These are phyloP conservation scores for Acanthochlamys bracteata DNA, from an alignment of 106 monocot species.

Conservation along the genomic window DNA sequence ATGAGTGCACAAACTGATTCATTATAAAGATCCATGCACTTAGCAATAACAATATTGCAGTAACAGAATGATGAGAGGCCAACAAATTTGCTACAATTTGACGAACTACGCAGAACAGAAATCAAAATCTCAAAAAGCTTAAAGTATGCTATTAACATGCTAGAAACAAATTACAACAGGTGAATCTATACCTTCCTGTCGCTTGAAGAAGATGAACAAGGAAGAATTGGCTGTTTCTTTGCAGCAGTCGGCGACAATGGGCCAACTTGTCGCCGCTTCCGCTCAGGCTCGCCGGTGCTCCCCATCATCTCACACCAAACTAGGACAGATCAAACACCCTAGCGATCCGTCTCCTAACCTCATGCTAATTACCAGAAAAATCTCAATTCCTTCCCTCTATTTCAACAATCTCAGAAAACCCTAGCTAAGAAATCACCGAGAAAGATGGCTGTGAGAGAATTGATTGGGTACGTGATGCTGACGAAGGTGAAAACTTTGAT, in stretches of 20 bases:
- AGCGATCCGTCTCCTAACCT: conserved; percentile 4
- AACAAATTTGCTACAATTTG: too few relatives aligned
- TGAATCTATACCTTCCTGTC: conserved; percentile 56
- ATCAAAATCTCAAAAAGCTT: too few relatives aligned
- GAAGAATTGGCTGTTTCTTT: conserved; percentile 40
- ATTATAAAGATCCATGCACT: too few relatives aligned
- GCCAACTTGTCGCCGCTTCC: conserved; percentile 51
- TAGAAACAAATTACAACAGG: too few relatives aligned
- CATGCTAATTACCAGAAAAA: background rate
- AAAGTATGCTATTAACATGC: too few relatives aligned
- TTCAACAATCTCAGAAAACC: background rate
- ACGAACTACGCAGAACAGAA: too few relatives aligned
- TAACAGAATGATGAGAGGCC: too few relatives aligned
- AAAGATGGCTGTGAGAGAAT: background rate
- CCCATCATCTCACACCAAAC: conserved; percentile 24
- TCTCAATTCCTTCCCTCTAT: background rate
- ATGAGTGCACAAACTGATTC: too few relatives aligned
- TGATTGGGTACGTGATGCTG: background rate
- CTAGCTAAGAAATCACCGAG: background rate
- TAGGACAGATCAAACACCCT: conserved; percentile 12
- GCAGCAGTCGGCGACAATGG: conserved; percentile 34
- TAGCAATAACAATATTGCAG: too few relatives aligned
- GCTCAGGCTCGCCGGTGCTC: conserved; percentile 57
- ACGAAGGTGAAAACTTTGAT: too few relatives aligned
- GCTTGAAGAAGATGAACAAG: conserved; percentile 1